These are phyloP conservation scores for Glebionis coronaria DNA, from an alignment of 129 eudicot species.

Conservation along the genomic window DNA sequence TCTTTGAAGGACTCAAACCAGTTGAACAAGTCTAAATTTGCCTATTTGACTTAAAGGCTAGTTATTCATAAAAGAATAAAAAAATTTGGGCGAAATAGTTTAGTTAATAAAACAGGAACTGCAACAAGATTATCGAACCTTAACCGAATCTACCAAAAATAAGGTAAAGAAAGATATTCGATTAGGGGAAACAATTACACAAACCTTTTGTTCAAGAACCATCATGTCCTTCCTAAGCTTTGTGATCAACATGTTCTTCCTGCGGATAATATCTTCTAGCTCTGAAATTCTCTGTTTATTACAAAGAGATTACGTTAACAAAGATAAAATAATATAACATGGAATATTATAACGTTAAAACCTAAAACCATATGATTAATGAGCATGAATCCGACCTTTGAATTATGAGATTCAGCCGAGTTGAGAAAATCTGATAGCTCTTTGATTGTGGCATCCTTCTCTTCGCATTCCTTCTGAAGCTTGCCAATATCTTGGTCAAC, in stretches of 20 bases:
- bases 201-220: constrained; percentile 87
- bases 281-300: constrained; percentile 65
- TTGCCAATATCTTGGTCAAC: constrained; percentile 57
- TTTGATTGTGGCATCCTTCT: constrained; percentile 66
- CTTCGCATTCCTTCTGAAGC: constrained; percentile 67
- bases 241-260: constrained; percentile 69
- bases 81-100: no score
- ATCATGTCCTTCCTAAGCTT: constrained; percentile 71
- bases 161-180: background rate
- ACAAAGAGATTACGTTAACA: background rate
- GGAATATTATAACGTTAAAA: background rate
- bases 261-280: constrained; percentile 73
- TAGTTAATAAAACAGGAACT: no score
- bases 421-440: constrained; percentile 55
- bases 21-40: background rate
- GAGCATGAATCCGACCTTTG: constrained; percentile 48
- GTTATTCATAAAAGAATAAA: no score
- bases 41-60: no score
- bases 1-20: background rate
- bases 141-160: background rate
- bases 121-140: no score
- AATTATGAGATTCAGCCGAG: constrained; percentile 52
- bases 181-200: constrained; percentile 13
- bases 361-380: background rate
- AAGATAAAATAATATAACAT: no score